phyloP scores from a whole-genome alignment of 768 basidiomycete genomes.

The Termitomyces bulborhizus region DNA sequence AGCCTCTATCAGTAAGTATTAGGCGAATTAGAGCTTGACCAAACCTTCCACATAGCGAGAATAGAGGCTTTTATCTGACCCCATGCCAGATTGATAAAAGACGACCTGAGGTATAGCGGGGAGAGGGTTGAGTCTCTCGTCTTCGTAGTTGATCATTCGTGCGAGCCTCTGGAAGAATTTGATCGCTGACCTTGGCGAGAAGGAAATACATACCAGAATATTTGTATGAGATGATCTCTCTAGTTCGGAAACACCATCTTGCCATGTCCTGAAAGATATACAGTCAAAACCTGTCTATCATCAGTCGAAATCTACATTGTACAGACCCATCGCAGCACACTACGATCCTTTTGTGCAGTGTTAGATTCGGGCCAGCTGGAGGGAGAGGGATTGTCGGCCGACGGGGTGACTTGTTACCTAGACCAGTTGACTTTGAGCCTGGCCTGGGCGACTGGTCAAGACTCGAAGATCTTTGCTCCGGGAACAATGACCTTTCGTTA shows the following conservation, averaged over 20 bases:
- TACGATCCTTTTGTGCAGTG: conserved; percentile 51
- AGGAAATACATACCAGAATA: conserved; percentile 36
- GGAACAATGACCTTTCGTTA: background rate
- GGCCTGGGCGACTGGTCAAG: background rate
- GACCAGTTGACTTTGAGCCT: conserved; percentile 1
- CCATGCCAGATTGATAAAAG: conserved; percentile 60
- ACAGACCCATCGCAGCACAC: conserved; percentile 73
- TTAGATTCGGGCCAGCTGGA: conserved; percentile 11
- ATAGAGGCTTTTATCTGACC: conserved; percentile 50
- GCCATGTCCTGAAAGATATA: conserved; percentile 51
- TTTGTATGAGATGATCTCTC: conserved; percentile 49
- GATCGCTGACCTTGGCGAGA: background rate
- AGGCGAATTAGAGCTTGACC: background rate
- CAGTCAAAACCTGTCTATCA: background rate
- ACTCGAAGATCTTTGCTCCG: background rate
- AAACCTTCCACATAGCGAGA: conserved; percentile 34
- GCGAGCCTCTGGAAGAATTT: conserved; percentile 39
- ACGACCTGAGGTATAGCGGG: conserved; percentile 51
- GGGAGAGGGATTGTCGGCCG: conserved; percentile 27
- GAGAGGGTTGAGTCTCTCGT: conserved; percentile 28
- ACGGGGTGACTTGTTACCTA: conserved; percentile 15
- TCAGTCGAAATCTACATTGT: background rate
- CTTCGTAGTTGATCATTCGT: conserved; percentile 44
- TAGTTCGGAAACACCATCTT: conserved; percentile 48
- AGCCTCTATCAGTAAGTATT: background rate